Conservation (phyloP, 176 grass and related monocot genomes). For the Aegilops tauschii region DNA sequence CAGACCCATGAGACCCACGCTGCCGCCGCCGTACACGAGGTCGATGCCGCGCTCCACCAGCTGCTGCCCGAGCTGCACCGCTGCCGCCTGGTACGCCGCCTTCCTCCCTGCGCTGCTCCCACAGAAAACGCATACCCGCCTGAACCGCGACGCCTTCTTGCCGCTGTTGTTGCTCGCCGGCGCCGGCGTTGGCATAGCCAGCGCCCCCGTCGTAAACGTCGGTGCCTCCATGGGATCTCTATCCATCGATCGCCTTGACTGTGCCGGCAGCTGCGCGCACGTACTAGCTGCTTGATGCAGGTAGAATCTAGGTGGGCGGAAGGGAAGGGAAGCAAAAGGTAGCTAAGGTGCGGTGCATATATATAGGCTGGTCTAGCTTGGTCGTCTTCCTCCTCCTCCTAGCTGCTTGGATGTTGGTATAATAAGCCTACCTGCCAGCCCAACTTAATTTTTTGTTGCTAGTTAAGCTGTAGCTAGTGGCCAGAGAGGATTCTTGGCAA, state of each 20-base stretch:
- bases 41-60: slow-evolving; percentile 66
- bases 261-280: too few species aligned
- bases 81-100: slow-evolving; percentile 35
- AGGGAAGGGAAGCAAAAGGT: too few species aligned
- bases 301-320: too few species aligned
- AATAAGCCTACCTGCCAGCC: too few species aligned
- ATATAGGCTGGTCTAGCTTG: too few species aligned
- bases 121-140: slow-evolving; percentile 46
- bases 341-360: too few species aligned
- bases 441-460: too few species aligned
- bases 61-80: slow-evolving; percentile 48
- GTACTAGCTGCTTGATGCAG: too few species aligned
- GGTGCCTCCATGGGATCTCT: neutral
- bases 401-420: too few species aligned
- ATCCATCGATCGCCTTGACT: neutral
- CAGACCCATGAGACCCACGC: slow-evolving; percentile 68
- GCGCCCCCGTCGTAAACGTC: too few species aligned
- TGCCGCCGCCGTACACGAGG: slow-evolving; percentile 75
- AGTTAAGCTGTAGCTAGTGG: too few species aligned
- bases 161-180: neutral
- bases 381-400: neutral
- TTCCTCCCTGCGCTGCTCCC: slow-evolving; percentile 55
- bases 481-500: too few species aligned
- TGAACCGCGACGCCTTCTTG: slow-evolving; percentile 36
- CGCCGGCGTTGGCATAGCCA: neutral